A percentile compares a stretch with the other conserved stretches of the same genome.
phyloP scores from a whole-genome alignment of 495 filamentous ascomycete species.

The Friedmanniomyces endolithicus region DNA sequence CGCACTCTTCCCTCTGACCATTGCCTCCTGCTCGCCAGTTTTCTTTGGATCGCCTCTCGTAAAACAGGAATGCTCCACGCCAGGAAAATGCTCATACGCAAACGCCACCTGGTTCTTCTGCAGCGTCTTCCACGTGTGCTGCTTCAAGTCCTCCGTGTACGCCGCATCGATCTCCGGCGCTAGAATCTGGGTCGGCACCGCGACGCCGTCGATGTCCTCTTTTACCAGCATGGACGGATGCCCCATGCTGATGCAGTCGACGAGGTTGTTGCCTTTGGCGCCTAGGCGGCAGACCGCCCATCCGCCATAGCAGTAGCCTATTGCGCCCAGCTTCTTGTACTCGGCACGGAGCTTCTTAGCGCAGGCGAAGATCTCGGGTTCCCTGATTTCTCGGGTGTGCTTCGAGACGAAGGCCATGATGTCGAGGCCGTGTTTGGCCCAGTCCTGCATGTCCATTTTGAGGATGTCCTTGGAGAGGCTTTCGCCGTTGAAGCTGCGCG shows the following conservation, averaged over 20 bases:
- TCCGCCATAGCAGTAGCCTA: slow-evolving; percentile 52
- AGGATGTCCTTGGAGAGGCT: not conserved
- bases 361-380: slow-evolving; percentile 41
- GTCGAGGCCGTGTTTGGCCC: not conserved
- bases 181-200: slow-evolving; percentile 45
- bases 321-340: slow-evolving; percentile 35
- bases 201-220: slow-evolving; percentile 40
- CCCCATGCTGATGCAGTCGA: slow-evolving; percentile 43
- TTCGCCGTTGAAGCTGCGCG: slow-evolving; percentile 18
- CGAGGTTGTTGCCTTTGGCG: slow-evolving; percentile 32
- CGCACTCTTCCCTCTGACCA: slow-evolving; percentile 37
- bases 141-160: slow-evolving; percentile 43
- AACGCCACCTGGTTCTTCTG: slow-evolving; percentile 35
- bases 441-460: not conserved
- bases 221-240: slow-evolving; percentile 41
- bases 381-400: slow-evolving; percentile 37
- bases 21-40: slow-evolving; percentile 33
- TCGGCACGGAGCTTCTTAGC: slow-evolving; percentile 34
- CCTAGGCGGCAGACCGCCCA: slow-evolving; percentile 45
- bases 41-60: slow-evolving; percentile 35
- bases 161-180: slow-evolving; percentile 43
- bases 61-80: slow-evolving; percentile 40
- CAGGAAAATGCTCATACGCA: slow-evolving; percentile 48
- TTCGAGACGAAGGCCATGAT: slow-evolving; percentile 16
- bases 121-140: slow-evolving; percentile 33